These are phyloP conservation scores for Syncephalis fuscata DNA, from an alignment of 371 early-diverging fungal genomes.

Conservation along the genomic window DNA sequence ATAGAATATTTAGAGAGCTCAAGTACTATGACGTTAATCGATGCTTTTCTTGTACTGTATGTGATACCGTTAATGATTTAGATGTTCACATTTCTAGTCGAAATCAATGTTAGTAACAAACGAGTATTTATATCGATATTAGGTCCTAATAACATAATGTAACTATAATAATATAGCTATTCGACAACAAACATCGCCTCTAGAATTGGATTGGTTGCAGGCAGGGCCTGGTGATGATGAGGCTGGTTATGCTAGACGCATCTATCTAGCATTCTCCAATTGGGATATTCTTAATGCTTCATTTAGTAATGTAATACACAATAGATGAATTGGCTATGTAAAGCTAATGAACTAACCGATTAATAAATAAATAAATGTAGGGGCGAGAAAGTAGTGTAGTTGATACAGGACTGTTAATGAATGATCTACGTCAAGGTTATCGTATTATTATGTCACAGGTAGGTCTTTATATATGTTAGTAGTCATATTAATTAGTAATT, in stretches of 20 bases:
- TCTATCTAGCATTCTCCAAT: conserved; percentile 39
- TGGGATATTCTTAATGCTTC: conserved; percentile 57
- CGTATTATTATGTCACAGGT: conserved; percentile 44
- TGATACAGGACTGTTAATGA: conserved; percentile 46
- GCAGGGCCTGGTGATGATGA: conserved; percentile 13
- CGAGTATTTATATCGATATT: background rate
- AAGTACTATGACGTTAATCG: conserved; percentile 3
- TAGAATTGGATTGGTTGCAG: conserved; percentile 22
- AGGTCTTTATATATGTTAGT: conserved; percentile 5
- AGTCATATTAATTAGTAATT: conserved; percentile 14
- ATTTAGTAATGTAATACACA: conserved; percentile 37
- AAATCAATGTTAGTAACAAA: conserved; percentile 3
- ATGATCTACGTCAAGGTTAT: conserved; percentile 51
- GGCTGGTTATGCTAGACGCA: conserved; percentile 24
- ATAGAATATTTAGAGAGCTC: conserved; percentile 1
- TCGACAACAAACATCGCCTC: conserved; percentile 11
- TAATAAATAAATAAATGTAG: conserved; percentile 18
- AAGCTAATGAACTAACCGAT: background rate
- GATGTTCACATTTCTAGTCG: conserved; percentile 17
- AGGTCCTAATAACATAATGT: background rate
- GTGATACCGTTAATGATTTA: conserved; percentile 72
- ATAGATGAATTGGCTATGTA: background rate
- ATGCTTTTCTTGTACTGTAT: conserved; percentile 74
- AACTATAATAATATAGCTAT: background rate
- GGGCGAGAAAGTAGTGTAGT: conserved; percentile 28